Evolutionary conservation across 2,329 filamentous ascomycete species (phyloP).

Genomic region (Eutypa lata): DNA sequence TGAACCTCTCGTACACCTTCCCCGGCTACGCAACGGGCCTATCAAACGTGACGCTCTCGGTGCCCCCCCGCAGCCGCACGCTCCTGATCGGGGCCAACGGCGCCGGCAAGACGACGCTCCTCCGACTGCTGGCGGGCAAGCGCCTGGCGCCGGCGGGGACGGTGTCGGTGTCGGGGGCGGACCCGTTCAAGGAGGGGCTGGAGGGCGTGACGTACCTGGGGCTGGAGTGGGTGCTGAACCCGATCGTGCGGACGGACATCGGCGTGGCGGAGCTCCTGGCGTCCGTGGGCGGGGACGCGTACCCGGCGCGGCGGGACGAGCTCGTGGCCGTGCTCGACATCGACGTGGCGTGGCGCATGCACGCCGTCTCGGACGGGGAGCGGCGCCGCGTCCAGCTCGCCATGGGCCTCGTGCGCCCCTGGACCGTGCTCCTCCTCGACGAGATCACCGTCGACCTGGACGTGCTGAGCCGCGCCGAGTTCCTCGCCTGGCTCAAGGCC

Average conservation of each 20-base stretch:
- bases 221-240: constrained; percentile 96
- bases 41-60: constrained; percentile 65
- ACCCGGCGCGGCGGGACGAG: constrained; percentile 79
- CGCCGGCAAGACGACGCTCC: constrained; percentile 93
- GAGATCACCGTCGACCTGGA: constrained; percentile 98
- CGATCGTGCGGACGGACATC: constrained; percentile 92
- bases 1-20: constrained; percentile 81
- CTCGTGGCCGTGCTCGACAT: constrained; percentile 86
- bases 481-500: constrained; percentile 77
- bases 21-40: constrained; percentile 81
- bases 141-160: constrained; percentile 76
- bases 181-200: constrained; percentile 86
- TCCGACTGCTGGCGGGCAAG: constrained; percentile 92
- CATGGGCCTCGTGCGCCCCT: constrained; percentile 90
- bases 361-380: constrained; percentile 92
- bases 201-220: constrained; percentile 97
- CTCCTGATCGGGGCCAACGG: constrained; percentile 95
- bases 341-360: constrained; percentile 90
- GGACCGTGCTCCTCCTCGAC: constrained; percentile 86
- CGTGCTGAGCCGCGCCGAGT: constrained; percentile 78
- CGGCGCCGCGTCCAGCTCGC: constrained; percentile 87
- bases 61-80: constrained; percentile 82
- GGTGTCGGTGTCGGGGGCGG: constrained; percentile 76
- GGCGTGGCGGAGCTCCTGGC: constrained; percentile 81
- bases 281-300: constrained; percentile 83